A percentile compares a stretch with the other conserved stretches of the same genome.
Conservation (phyloP, 345 rosid genomes). For the Mangifera indica region DNA sequence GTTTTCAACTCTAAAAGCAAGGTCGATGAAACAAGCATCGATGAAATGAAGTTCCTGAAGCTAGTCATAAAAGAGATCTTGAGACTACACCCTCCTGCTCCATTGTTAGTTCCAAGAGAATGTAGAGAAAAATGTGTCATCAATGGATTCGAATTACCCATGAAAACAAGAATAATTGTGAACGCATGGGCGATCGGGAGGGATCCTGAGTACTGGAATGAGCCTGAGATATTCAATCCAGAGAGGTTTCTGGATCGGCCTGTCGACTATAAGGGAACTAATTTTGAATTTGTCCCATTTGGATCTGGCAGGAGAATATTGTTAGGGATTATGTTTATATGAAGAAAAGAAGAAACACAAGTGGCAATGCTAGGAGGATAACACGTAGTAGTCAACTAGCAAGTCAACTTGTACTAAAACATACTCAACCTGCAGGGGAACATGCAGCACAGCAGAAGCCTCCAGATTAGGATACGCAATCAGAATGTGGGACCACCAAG, state of each 20-base stretch:
- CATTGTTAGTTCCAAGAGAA: constrained; percentile 32
- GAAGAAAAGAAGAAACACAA: no score
- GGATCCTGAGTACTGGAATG: constrained; percentile 6
- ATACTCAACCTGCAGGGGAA: no score
- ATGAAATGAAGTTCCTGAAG: constrained; percentile 22
- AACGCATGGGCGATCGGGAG: no score
- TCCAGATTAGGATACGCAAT: no score
- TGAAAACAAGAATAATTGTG: constrained; percentile 18
- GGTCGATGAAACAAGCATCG: no score
- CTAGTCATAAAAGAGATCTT: constrained; percentile 29
- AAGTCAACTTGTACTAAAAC: no score
- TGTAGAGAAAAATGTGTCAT: constrained; percentile 21
- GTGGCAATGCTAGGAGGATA: no score
- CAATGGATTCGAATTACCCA: constrained; percentile 29
- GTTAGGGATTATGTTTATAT: no score
- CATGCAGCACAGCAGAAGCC: no score
- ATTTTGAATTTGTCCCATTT: constrained; percentile 30
- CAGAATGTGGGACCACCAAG: no score
- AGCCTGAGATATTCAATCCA: constrained; percentile 29
- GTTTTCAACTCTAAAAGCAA: constrained; percentile 17
- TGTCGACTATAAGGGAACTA: constrained; percentile 24
- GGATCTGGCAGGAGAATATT: constrained; percentile 35
- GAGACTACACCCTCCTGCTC: constrained; percentile 2
- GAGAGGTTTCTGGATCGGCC: constrained; percentile 28
- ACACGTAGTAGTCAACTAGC: no score